Evolutionary conservation across 2,329 filamentous ascomycete species (phyloP), one percentile per base, ranked within the genome.

Genomic region (Penicillium nordicum): DNA sequence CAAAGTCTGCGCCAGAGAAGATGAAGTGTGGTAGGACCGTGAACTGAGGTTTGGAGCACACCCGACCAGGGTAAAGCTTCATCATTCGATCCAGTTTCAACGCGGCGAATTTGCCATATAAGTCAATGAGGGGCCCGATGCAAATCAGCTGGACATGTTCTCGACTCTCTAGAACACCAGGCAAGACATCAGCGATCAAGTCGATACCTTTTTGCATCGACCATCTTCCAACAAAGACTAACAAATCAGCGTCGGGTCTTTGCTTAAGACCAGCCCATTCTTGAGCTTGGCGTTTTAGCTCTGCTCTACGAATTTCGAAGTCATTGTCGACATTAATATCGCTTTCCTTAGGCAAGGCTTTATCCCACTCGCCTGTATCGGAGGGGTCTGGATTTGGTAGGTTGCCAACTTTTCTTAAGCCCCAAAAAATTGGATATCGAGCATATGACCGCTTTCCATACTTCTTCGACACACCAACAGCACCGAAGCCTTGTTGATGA

Each of bases 161-260:
- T 59, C 85, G 77, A 56, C 82, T 76, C 64, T 88, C 84, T 4
- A 88, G 76, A 30, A 88, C 77, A 30, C 79, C 78, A 21, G 85
- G 84, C 70, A 88, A 85, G 38, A 88, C 83, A 64, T 88, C 85
- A 18, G 85, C 85, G 63, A 88, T 88, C 48, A 88, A 74, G 67
- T 88, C 85, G 50, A 88, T 79, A 51, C 85, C 85, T 69, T 88
- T 88, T 65, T 88, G 85, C 78, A 86, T 82, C 10, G 82, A 85
- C 86, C 85, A 88, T 59, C 85, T 81, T 56, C 85, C 85, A 43
- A 88, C 85, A 62, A 88, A 88, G 9, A 88, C 85, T 60, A 88
- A 81, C 9, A 88, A 76, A 56, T 88, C 84, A 2, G 86, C 85
- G 38, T 84, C 77, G 1, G 84, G 80, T 61, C 85, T 80, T 51